Evolutionary conservation across 1,284 basidiomycete species (phyloP).

Genomic region (Polyporus tsugae): DNA sequence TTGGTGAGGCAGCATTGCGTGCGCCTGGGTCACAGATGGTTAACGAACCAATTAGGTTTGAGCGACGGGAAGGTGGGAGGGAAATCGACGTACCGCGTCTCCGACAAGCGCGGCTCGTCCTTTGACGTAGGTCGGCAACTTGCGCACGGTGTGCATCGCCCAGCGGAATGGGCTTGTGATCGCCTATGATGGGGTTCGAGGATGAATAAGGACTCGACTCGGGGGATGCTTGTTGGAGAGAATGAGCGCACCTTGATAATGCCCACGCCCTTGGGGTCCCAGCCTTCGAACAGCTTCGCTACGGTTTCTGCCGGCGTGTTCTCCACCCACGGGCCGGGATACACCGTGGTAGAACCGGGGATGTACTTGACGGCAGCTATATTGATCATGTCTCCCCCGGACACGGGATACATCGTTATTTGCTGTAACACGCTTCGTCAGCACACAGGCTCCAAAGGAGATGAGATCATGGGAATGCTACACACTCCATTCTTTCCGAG

Average conservation of each 20-base stretch:
- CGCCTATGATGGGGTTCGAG: too few relatives aligned
- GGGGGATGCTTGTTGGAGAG: background rate
- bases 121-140: slow-evolving; percentile 37
- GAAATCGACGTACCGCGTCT: slow-evolving; percentile 37
- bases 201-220: too few relatives aligned
- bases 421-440: background rate
- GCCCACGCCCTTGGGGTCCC: background rate
- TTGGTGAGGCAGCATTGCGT: slow-evolving; percentile 44
- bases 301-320: slow-evolving; percentile 33
- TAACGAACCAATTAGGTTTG: too few relatives aligned
- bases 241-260: background rate
- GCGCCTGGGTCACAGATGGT: slow-evolving; percentile 18
- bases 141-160: slow-evolving; percentile 35
- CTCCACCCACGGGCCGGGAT: slow-evolving; percentile 35
- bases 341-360: slow-evolving; percentile 27
- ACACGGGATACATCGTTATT: slow-evolving; percentile 20
- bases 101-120: slow-evolving; percentile 41
- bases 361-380: slow-evolving; percentile 33
- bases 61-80: slow-evolving; percentile 40
- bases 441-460: background rate
- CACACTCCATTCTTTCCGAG: slow-evolving; percentile 13
- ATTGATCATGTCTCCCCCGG: slow-evolving; percentile 29
- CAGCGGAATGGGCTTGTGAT: slow-evolving; percentile 25
- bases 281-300: slow-evolving; percentile 20
- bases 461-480: background rate